These are phyloP conservation scores for Fusarium compactum DNA, from an alignment of 2,329 filamentous ascomycete species.

Conservation along the genomic window DNA sequence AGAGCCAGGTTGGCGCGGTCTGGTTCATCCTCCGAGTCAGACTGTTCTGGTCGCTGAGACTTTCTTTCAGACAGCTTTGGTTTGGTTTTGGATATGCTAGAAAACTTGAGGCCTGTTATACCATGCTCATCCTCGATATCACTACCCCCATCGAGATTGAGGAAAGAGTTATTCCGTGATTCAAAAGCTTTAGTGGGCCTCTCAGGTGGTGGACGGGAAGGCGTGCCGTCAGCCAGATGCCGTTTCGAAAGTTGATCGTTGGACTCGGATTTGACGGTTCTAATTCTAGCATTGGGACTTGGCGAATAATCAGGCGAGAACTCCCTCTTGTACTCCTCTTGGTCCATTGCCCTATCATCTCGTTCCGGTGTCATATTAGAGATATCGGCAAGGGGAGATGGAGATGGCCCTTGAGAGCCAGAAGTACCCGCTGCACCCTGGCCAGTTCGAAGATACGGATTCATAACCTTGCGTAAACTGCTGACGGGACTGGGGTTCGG, in stretches of 20 bases:
- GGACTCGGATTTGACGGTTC: conserved; percentile 67
- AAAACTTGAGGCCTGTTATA: conserved; percentile 23
- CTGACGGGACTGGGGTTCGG: conserved; percentile 74
- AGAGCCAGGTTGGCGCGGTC: conserved; percentile 54
- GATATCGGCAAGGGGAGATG: conserved; percentile 44
- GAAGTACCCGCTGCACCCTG: conserved; percentile 45
- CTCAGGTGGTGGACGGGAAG: conserved; percentile 52
- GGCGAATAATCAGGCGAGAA: conserved; percentile 84
- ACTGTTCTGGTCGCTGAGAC: conserved; percentile 43
- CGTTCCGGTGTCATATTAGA: conserved; percentile 42
- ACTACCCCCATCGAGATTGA: conserved; percentile 62
- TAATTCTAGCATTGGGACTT: conserved; percentile 77
- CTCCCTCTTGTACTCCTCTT: conserved; percentile 62
- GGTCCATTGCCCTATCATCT: conserved; percentile 33
- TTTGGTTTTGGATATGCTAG: conserved; percentile 22
- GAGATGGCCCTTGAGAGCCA: conserved; percentile 45
- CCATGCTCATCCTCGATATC: conserved; percentile 59
- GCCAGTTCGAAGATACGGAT: conserved; percentile 74
- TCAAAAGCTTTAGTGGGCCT: conserved; percentile 47
- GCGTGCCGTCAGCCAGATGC: conserved; percentile 53
- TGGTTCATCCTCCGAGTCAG: conserved; percentile 52
- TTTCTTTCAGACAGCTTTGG: conserved; percentile 38
- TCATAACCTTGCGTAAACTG: conserved; percentile 88
- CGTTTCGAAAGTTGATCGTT: conserved; percentile 42
- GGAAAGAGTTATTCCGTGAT: conserved; percentile 61